A percentile compares a stretch with the other conserved stretches of the same genome.
phyloP scores from a whole-genome alignment of 768 basidiomycete genomes.

The Suillus paluster region DNA sequence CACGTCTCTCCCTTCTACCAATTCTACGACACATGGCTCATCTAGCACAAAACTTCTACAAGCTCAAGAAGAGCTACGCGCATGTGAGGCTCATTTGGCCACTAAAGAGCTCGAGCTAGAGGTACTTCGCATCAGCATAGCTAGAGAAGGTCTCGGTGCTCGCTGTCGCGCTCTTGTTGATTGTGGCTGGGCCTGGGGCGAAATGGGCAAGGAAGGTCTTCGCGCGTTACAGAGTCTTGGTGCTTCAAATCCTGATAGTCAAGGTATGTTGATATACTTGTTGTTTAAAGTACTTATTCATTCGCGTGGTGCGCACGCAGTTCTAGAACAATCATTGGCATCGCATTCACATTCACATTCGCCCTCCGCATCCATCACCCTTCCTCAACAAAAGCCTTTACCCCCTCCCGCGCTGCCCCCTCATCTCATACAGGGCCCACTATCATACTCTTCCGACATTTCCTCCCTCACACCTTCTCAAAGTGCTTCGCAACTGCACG shows the following conservation, averaged over 20 bases:
- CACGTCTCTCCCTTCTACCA: slow-evolving; percentile 42
- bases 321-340: slow-evolving; percentile 4
- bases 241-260: background rate
- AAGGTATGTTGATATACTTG: slow-evolving; percentile 1
- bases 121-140: slow-evolving; percentile 51
- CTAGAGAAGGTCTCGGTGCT: slow-evolving; percentile 63
- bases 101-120: slow-evolving; percentile 70
- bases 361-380: slow-evolving; percentile 2
- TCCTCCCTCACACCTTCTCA: slow-evolving; percentile 80
- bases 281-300: background rate
- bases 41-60: slow-evolving; percentile 54
- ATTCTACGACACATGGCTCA: slow-evolving; percentile 24
- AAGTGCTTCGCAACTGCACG: slow-evolving; percentile 62
- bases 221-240: slow-evolving; percentile 24
- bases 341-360: slow-evolving; percentile 10
- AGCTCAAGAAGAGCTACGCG: slow-evolving; percentile 80
- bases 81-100: slow-evolving; percentile 78
- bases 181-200: slow-evolving; percentile 70
- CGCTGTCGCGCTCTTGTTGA: slow-evolving; percentile 70
- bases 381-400: slow-evolving; percentile 12
- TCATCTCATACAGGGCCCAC: slow-evolving; percentile 20
- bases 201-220: slow-evolving; percentile 68
- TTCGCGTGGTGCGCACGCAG: background rate
- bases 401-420: slow-evolving; percentile 12
- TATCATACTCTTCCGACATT: slow-evolving; percentile 48